Conservation (phyloP, 2,329 filamentous ascomycete genomes). For the Aspergillus proliferans region DNA sequence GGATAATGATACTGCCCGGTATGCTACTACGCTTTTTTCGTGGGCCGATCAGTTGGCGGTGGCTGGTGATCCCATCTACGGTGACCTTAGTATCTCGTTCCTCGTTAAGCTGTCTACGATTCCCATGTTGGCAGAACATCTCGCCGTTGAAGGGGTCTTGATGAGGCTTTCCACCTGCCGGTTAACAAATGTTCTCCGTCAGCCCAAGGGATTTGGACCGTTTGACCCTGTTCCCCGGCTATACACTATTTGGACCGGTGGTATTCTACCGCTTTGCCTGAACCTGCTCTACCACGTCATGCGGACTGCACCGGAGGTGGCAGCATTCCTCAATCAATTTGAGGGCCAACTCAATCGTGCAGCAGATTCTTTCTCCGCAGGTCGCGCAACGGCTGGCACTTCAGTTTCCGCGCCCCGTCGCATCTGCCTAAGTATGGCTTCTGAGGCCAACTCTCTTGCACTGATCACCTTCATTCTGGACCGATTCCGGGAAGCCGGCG, state of each 20-base stretch:
- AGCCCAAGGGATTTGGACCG: slow-evolving; percentile 63
- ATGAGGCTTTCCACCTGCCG: slow-evolving; percentile 73
- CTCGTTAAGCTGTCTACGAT: slow-evolving; percentile 80
- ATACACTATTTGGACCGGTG: slow-evolving; percentile 85
- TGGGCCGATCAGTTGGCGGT: slow-evolving; percentile 82
- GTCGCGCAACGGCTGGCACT: slow-evolving; percentile 38
- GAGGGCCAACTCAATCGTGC: slow-evolving; percentile 69
- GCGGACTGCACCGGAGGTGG: slow-evolving; percentile 73
- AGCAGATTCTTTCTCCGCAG: slow-evolving; percentile 60
- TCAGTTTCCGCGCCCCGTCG: slow-evolving; percentile 47
- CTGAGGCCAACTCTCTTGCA: slow-evolving; percentile 72
- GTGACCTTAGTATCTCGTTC: slow-evolving; percentile 83
- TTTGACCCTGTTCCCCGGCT: slow-evolving; percentile 71
- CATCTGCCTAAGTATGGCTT: slow-evolving; percentile 66
- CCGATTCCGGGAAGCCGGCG: slow-evolving; percentile 57
- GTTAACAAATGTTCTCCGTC: slow-evolving; percentile 68
- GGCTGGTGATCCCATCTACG: slow-evolving; percentile 80
- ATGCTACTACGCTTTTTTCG: slow-evolving; percentile 80
- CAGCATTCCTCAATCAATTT: slow-evolving; percentile 84
- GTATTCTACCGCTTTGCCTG: slow-evolving; percentile 77
- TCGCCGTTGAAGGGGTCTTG: slow-evolving; percentile 80
- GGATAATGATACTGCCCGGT: slow-evolving; percentile 65
- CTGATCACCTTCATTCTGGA: slow-evolving; percentile 68
- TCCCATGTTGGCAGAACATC: slow-evolving; percentile 74
- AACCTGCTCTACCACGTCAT: slow-evolving; percentile 82